phyloP scores from a whole-genome alignment of 2,329 filamentous ascomycete species.

The Apiospora koreana region DNA sequence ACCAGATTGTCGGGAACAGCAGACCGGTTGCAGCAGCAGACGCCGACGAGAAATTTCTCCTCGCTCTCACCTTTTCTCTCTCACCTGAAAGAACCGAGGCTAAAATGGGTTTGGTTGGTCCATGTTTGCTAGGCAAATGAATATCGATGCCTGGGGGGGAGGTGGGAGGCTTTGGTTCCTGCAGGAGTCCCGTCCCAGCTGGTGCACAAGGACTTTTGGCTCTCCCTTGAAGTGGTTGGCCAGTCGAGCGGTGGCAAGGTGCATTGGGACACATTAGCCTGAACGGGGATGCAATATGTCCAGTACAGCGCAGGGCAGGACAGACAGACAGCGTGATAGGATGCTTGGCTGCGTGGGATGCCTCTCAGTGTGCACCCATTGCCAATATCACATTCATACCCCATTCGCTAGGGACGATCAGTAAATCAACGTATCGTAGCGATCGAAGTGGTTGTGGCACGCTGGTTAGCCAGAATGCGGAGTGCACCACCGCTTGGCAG shows the following conservation, averaged over 20 bases:
- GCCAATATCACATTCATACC: background rate
- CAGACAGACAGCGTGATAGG: background rate
- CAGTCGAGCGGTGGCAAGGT: background rate
- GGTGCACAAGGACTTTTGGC: background rate
- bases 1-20: slow-evolving; percentile 8
- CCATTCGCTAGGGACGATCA: background rate
- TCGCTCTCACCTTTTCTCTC: background rate
- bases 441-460: background rate
- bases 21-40: background rate
- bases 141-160: background rate
- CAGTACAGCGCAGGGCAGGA: background rate
- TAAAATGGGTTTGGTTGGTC: background rate
- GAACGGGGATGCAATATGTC: background rate
- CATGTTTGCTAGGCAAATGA: background rate
- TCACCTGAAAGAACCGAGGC: background rate
- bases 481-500: background rate
- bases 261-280: background rate
- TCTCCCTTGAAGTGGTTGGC: background rate
- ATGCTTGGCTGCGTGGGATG: background rate
- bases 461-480: background rate
- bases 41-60: background rate
- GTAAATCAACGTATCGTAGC: background rate
- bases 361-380: too few relatives aligned
- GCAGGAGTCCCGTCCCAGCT: background rate
- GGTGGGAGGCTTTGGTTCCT: background rate